Percentiles rank a stretch among this genome's conserved stretches.
phyloP scores from a whole-genome alignment of 228 moss, liverwort and hornwort species.

The Sphagnum magellanicum region DNA sequence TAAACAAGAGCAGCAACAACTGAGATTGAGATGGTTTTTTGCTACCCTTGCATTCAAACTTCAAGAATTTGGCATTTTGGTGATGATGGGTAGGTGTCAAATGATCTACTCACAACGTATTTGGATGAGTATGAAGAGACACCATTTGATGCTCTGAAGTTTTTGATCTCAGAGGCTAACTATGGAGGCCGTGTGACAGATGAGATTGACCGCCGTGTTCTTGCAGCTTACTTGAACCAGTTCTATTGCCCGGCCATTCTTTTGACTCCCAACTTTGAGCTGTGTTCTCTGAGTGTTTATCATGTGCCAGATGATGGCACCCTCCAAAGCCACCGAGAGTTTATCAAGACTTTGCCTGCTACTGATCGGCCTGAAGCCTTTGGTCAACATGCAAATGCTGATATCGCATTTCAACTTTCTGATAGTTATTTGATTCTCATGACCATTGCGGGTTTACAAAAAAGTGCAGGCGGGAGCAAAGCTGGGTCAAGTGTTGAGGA shows the following conservation, averaged over 20 bases:
- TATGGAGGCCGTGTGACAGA: slow-evolving; percentile 84
- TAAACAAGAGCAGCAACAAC: too few species aligned
- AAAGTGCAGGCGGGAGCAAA: slow-evolving; percentile 31
- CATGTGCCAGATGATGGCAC: slow-evolving; percentile 84
- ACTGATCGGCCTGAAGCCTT: slow-evolving; percentile 71
- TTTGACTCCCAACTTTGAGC: slow-evolving; percentile 40
- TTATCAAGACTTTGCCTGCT: slow-evolving; percentile 50
- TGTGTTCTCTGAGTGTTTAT: slow-evolving; percentile 43
- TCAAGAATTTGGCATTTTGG: too few species aligned
- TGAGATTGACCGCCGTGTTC: slow-evolving; percentile 69
- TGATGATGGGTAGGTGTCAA: slow-evolving; percentile 42
- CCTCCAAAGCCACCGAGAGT: slow-evolving; percentile 66
- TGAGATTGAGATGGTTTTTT: too few species aligned
- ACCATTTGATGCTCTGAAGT: slow-evolving; percentile 75
- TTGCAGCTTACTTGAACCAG: slow-evolving; percentile 73
- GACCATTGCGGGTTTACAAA: slow-evolving; percentile 51
- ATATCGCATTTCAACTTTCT: slow-evolving; percentile 67
- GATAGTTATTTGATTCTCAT: slow-evolving; percentile 52
- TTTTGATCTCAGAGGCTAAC: slow-evolving; percentile 79
- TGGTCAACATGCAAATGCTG: slow-evolving; percentile 82
- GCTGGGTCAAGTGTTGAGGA: slow-evolving; percentile 46
- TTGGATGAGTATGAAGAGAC: slow-evolving; percentile 74
- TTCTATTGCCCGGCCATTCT: slow-evolving; percentile 59
- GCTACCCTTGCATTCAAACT: too few species aligned
- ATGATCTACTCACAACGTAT: slow-evolving; percentile 62